Conservation (phyloP, 1,139 yeast genomes). For the Debaryomycetaceae sp. region DNA sequence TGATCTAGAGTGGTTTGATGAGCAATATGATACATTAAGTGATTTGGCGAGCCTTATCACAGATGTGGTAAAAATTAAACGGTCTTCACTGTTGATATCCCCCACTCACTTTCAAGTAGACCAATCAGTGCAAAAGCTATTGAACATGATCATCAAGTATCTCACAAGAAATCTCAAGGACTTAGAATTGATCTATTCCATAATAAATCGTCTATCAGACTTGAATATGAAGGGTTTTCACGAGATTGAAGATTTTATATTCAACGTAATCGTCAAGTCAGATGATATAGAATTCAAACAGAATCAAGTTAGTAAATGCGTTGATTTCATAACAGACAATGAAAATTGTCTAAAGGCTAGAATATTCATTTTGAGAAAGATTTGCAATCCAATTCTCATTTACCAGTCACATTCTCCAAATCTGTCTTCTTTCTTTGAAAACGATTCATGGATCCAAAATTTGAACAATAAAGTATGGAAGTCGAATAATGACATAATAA, state of each 20-base stretch:
- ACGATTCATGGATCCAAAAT: constrained; percentile 55
- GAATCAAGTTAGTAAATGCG: constrained; percentile 49
- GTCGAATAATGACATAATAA: constrained; percentile 50
- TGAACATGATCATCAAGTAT: constrained; percentile 48
- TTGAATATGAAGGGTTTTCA: constrained; percentile 47
- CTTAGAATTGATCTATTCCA: constrained; percentile 38
- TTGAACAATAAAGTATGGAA: constrained; percentile 74
- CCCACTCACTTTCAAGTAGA: constrained; percentile 70
- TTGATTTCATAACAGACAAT: constrained; percentile 44
- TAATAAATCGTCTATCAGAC: constrained; percentile 47
- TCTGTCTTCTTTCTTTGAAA: constrained; percentile 46
- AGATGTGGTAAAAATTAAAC: constrained; percentile 40
- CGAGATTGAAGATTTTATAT: constrained; percentile 55
- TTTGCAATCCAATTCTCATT: constrained; percentile 65
- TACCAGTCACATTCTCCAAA: constrained; percentile 57
- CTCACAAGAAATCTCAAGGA: constrained; percentile 34
- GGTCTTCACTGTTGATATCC: constrained; percentile 48
- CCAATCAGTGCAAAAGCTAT: constrained; percentile 65
- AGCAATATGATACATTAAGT: constrained; percentile 49
- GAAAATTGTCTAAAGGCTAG: constrained; percentile 49
- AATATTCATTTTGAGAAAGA: constrained; percentile 57
- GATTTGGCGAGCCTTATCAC: constrained; percentile 45
- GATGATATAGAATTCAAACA: constrained; percentile 46
- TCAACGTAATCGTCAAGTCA: constrained; percentile 52
- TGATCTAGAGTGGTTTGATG: constrained; percentile 61